Evolutionary conservation across 148 eudicot genomes (phyloP).

Genomic region (Rhododendron mucronatum): DNA sequence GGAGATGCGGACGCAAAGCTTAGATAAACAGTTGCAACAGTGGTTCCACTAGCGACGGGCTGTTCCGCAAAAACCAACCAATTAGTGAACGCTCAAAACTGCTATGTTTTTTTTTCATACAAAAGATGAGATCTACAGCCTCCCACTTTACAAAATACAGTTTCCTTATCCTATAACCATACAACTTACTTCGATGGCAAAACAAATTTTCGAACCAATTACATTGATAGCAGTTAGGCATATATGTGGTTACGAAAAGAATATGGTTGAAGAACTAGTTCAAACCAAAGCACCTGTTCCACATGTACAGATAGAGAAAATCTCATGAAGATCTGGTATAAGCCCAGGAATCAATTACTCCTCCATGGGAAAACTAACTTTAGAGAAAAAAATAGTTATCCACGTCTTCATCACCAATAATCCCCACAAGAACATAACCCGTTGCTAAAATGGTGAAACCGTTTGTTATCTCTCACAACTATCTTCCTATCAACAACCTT

Average conservation of each 20-base stretch:
- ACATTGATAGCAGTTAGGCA: background rate
- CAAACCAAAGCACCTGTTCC: background rate
- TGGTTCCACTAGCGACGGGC: too few relatives aligned
- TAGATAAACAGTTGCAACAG: too few relatives aligned
- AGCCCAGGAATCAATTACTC: background rate
- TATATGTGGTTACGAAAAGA: background rate
- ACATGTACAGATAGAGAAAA: background rate
- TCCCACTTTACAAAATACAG: background rate
- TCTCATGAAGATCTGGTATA: background rate
- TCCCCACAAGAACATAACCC: conserved; percentile 44
- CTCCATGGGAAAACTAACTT: background rate
- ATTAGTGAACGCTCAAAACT: background rate
- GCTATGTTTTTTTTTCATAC: background rate
- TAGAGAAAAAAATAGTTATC: background rate
- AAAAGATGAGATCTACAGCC: background rate
- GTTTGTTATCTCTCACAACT: conserved; percentile 46
- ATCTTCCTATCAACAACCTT: conserved; percentile 40
- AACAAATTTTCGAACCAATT: background rate
- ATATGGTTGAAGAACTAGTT: background rate
- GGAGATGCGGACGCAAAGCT: too few relatives aligned
- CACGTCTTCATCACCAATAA: conserved; percentile 27
- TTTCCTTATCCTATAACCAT: background rate
- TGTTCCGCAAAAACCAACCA: too few relatives aligned
- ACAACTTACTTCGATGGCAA: background rate
- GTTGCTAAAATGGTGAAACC: conserved; percentile 45